phyloP scores from a whole-genome alignment of 2,329 filamentous ascomycete genomes.

The Massarina eburnea region DNA sequence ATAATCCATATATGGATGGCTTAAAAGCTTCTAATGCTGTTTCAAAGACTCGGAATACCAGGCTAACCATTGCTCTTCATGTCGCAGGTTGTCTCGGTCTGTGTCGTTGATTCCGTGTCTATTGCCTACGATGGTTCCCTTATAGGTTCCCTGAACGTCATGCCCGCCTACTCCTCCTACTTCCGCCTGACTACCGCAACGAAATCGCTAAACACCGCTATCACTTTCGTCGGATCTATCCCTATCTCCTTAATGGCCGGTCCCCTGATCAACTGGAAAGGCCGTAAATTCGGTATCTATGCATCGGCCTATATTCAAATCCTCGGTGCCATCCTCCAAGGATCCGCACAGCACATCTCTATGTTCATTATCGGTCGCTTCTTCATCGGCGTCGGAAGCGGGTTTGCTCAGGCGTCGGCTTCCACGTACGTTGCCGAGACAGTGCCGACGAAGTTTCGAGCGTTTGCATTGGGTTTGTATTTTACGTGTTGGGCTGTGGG shows the following conservation, averaged over 20 bases:
- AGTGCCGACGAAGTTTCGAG: neutral
- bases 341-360: slow-evolving; percentile 53
- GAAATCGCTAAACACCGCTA: slow-evolving; percentile 57
- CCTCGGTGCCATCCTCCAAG: slow-evolving; percentile 51
- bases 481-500: slow-evolving; percentile 7
- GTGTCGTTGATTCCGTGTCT: neutral
- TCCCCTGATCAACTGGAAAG: slow-evolving; percentile 22
- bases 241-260: slow-evolving; percentile 50
- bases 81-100: neutral
- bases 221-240: slow-evolving; percentile 56
- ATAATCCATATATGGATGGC: too few relatives aligned
- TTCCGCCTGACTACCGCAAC: slow-evolving; percentile 58
- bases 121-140: slow-evolving; percentile 49
- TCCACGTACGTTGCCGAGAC: slow-evolving; percentile 4
- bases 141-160: slow-evolving; percentile 60
- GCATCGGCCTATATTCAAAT: slow-evolving; percentile 48
- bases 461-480: slow-evolving; percentile 17
- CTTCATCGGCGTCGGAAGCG: slow-evolving; percentile 59
- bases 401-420: slow-evolving; percentile 50
- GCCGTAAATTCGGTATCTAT: slow-evolving; percentile 43
- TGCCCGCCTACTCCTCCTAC: slow-evolving; percentile 59
- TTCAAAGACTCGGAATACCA: neutral
- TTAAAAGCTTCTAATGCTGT: too few relatives aligned
- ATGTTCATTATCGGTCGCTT: slow-evolving; percentile 55
- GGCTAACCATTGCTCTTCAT: neutral